Evolutionary conservation across 768 basidiomycete species (phyloP).

Genomic region (Pisolithus sp.): DNA sequence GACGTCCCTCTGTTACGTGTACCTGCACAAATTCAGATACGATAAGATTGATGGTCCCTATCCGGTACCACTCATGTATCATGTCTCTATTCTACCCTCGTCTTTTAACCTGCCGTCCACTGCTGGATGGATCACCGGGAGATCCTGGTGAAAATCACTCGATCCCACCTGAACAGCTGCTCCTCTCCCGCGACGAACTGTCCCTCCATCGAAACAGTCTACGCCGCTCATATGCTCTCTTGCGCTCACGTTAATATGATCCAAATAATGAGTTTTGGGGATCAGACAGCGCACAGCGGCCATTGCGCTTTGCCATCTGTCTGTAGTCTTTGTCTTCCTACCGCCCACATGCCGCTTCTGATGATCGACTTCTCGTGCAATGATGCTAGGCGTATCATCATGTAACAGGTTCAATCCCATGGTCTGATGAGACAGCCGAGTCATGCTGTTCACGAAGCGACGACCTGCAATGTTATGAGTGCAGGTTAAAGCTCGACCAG

Average conservation of each 20-base stretch:
- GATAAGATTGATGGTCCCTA: not conserved
- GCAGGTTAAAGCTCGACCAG: not conserved
- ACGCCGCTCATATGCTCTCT: constrained; percentile 75
- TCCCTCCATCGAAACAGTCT: constrained; percentile 64
- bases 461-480: constrained; percentile 42
- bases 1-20: not conserved
- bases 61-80: not conserved
- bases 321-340: constrained; percentile 23
- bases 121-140: constrained; percentile 53
- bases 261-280: constrained; percentile 48
- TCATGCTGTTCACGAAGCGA: constrained; percentile 64
- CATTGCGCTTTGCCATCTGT: constrained; percentile 44
- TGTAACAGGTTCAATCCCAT: constrained; percentile 31
- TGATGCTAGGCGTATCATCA: constrained; percentile 36
- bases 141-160: constrained; percentile 31
- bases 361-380: constrained; percentile 43
- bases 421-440: constrained; percentile 29
- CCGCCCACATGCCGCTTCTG: constrained; percentile 24
- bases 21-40: not conserved
- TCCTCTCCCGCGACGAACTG: constrained; percentile 32
- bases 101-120: constrained; percentile 66
- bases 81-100: constrained; percentile 30
- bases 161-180: constrained; percentile 7
- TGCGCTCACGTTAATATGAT: constrained; percentile 52
- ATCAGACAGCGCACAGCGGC: constrained; percentile 38